phyloP scores from a whole-genome alignment of 2,329 filamentous ascomycete genomes.

The Parafenestella ontariensis region DNA sequence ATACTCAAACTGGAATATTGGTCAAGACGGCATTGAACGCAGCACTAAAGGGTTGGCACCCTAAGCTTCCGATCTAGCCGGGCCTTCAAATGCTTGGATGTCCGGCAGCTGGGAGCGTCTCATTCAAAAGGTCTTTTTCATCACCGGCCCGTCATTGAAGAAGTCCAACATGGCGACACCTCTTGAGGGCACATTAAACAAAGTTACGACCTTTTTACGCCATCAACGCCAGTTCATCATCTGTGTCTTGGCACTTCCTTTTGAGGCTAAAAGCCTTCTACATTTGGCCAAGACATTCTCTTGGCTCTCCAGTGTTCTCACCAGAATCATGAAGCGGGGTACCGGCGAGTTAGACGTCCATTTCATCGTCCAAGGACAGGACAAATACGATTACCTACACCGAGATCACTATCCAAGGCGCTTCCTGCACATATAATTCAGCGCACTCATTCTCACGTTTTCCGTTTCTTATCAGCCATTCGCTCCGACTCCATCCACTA shows the following conservation, averaged over 20 bases:
- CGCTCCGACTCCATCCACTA: slow-evolving; percentile 20
- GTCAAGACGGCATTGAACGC: slow-evolving; percentile 29
- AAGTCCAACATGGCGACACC: background rate
- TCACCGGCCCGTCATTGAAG: background rate
- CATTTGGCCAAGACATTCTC: slow-evolving; percentile 18
- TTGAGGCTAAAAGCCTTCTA: slow-evolving; percentile 26
- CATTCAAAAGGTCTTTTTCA: background rate
- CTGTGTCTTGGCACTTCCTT: slow-evolving; percentile 28
- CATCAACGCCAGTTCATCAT: slow-evolving; percentile 11
- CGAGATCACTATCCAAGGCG: background rate
- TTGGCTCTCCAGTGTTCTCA: slow-evolving; percentile 19
- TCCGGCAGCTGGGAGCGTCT: slow-evolving; percentile 5
- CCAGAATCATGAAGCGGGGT: slow-evolving; percentile 12
- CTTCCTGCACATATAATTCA: background rate
- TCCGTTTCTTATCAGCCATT: slow-evolving; percentile 22
- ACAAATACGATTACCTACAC: background rate
- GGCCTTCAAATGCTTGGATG: slow-evolving; percentile 19
- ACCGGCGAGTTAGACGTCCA: slow-evolving; percentile 1
- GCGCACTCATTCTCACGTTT: slow-evolving; percentile 27
- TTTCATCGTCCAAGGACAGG: background rate
- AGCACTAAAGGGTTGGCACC: slow-evolving; percentile 49
- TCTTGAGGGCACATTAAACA: background rate
- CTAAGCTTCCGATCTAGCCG: slow-evolving; percentile 36
- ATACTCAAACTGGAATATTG: slow-evolving; percentile 38
- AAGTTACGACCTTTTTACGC: slow-evolving; percentile 1